A percentile compares a stretch with the other conserved stretches of the same genome.
Evolutionary conservation across 2,329 filamentous ascomycete genomes (phyloP).

Genomic region (Phaeosphaeria sp.): DNA sequence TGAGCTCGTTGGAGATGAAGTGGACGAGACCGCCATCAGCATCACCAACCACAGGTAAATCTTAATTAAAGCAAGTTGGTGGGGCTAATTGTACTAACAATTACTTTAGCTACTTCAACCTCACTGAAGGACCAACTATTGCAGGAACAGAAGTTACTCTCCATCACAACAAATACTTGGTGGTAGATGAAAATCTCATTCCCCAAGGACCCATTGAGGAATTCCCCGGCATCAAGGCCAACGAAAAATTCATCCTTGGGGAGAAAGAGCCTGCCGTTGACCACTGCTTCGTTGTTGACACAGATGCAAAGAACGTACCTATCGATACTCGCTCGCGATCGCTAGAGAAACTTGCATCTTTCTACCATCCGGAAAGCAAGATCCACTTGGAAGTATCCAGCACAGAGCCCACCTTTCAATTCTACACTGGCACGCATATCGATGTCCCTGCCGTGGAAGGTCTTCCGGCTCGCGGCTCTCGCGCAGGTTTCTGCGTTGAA

Average conservation of each 20-base stretch:
- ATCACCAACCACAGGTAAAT: conserved; percentile 92
- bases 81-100: neutral
- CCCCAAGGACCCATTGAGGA: conserved; percentile 71
- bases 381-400: conserved; percentile 86
- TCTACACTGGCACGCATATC: conserved; percentile 90
- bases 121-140: conserved; percentile 64
- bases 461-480: conserved; percentile 67
- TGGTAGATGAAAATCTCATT: conserved; percentile 75
- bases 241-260: conserved; percentile 75
- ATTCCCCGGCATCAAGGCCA: conserved; percentile 70
- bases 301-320: conserved; percentile 60
- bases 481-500: conserved; percentile 89
- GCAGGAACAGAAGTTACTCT: conserved; percentile 67
- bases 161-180: conserved; percentile 70
- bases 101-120: conserved; percentile 68
- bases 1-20: conserved; percentile 73
- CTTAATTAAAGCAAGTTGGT: neutral
- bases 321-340: conserved; percentile 62
- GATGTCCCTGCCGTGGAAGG: conserved; percentile 70
- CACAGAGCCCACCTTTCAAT: conserved; percentile 96
- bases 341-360: conserved; percentile 71
- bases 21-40: conserved; percentile 89
- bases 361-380: conserved; percentile 74
- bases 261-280: conserved; percentile 77
- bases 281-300: conserved; percentile 84